Base-by-base conservation (phyloP, 2,329 filamentous ascomycete genomes). In the Xylaria hypoxylon region DNA sequence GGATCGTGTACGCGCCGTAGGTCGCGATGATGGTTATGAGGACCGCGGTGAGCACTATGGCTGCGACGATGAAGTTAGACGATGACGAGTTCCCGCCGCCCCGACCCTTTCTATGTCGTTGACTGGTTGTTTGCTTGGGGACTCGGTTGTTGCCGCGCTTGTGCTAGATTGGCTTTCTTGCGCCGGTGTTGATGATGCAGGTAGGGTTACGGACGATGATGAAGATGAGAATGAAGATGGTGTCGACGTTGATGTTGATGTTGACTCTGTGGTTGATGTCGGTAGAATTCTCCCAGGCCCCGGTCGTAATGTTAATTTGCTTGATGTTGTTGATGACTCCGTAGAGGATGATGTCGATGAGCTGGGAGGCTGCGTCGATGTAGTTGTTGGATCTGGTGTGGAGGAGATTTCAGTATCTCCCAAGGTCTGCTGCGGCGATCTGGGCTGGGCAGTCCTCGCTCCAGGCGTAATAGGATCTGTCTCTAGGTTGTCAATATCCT, bases 391-490 rank as follows among this genome's bases (percentile, higher is more conserved):
- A 22, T 50, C 60, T 6, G 44, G 17, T 22, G 44, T 50, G 13
- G 33, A 8, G 24, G 13, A 26, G 5, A 3, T 24, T 15, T 60
- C 50, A 5, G 35, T 40, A 31, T 38, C 53, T 22, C 48, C 38
- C 2, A 40, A 6, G 6, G 48, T 52, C 28, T 22, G 28, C 13
- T 26, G 19, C 26, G 52, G n/a, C 5, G 35, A 26, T 22, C 6
- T n/a, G 44, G 35, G 13, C 3, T 52, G 26, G 1, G 68, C 65
- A 22, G 55, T 50, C 22, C 33, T 64, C 13, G 72, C 44, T 10
- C 71, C 68, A 44, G 72, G 72, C 2, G 72, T 71, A 10, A 75
- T 50, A 1, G 72, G 72, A 55, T 73, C 63, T 1, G 74, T 75
- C 59, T 74, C 70, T 22, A 73, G 52, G n/a, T 57, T 66, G 7